Evolutionary conservation across 768 basidiomycete species (phyloP), one percentile per base, ranked within the genome.

Genomic region (Tricholoma matsutake): DNA sequence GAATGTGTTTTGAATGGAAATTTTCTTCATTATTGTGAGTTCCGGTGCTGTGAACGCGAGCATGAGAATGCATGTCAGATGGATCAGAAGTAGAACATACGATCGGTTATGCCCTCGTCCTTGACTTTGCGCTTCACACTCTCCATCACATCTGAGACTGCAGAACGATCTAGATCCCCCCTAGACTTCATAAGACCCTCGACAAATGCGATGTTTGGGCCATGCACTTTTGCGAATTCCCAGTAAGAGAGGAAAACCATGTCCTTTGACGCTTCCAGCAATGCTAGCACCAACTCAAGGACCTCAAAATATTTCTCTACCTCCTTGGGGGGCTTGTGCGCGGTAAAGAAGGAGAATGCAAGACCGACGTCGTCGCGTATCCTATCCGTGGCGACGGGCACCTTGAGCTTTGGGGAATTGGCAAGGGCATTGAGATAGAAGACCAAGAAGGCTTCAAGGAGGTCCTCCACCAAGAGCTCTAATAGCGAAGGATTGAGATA

Each of bases 231-330:
- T 16, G 95, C 96, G 73, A 99, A 98, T 4, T 85, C 79, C 88
- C 92, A 97, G 74, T 91, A 97, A 10, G 95, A 95, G 58, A 98
- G 77, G 79, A 96, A 96, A 2, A 89, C 88, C 74, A 98, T 85
- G 63, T 90, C 89, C 76, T 90, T 90, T 43, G 90, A 92, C 1
- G 96, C 92, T 61, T 92, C 88, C 34, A 97, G 76, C 70, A 98
- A 82, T 4, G 86, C 81, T 22, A 94, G 78, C 39, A 94, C 83
- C 79, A 88, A 80, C 72, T 98, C 94, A 58, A 98, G 73, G 35
- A 98, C 86, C 68, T 94, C 91, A 64, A 99, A 94, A 64, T 87
- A 84, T 34, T 77, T 75, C 68, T 96, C 92, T 25, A 98, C 79
- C 62, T 96, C 94, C 68, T 88, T 82, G 16, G 85, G 79, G 5